These are phyloP conservation scores for Jatropha multifida DNA, from an alignment of 441 rosid genomes.

Conservation along the genomic window DNA sequence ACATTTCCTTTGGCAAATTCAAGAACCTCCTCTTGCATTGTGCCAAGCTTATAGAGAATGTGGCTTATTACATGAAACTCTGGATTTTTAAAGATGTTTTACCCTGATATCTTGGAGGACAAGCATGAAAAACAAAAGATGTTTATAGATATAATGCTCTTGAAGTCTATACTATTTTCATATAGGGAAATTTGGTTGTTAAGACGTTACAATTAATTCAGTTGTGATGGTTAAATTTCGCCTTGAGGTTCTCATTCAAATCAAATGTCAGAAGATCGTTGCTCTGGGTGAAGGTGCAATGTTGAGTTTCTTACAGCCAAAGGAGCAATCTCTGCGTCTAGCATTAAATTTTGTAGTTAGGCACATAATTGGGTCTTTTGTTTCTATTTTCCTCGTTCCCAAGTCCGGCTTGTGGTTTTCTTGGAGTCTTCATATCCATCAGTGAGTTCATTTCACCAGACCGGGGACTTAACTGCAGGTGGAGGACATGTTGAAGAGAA, in stretches of 20 bases:
- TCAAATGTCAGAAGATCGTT: not conserved
- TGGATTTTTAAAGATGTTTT: not conserved
- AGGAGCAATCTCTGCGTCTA: not conserved
- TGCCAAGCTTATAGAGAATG: not conserved
- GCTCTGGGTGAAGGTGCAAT: not conserved
- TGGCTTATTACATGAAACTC: not conserved
- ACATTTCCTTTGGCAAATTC: not conserved
- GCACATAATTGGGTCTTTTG: not conserved
- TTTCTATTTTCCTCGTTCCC: not conserved
- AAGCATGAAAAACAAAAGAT: not conserved
- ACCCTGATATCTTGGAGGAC: not conserved
- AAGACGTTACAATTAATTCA: not conserved
- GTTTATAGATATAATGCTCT: not conserved
- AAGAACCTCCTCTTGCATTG: not conserved
- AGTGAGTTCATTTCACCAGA: conserved; percentile 13
- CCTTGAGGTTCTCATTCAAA: not conserved
- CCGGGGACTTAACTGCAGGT: conserved; percentile 51
- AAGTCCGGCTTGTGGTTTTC: not conserved
- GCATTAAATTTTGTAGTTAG: not conserved
- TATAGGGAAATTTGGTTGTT: not conserved
- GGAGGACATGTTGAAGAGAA: conserved; percentile 99
- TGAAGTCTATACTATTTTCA: not conserved
- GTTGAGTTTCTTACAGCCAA: conserved; percentile 1
- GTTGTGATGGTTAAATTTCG: not conserved
- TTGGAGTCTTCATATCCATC: not conserved